Evolutionary conservation across 2,329 filamentous ascomycete genomes (phyloP), one percentile per base, ranked within the genome.

Genomic region (Metarhizium rileyi): DNA sequence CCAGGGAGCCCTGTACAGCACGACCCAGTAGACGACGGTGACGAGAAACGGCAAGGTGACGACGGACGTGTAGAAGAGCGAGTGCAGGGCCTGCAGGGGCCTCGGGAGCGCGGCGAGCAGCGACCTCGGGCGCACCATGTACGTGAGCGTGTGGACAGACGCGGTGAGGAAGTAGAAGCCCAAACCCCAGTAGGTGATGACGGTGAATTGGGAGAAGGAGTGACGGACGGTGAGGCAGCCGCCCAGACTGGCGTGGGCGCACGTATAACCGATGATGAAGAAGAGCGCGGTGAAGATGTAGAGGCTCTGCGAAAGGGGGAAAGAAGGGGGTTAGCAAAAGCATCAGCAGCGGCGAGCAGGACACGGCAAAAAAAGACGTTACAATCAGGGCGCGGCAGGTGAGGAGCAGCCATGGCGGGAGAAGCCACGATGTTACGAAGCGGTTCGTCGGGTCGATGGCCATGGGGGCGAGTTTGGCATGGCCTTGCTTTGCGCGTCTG

Each of bases 141-240:
- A 93, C 44, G 74, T 75, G 47, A 80, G 69, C 5, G 86, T 89
- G 70, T 94, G 87, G 18, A 80, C 54, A 18, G 84, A 74, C 1
- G 84, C 74, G 59, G 83, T 70, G 50, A 82, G 72, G 63, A 84
- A 84, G 73, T 94, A 95, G 69, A 90, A 91, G 23, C 78, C 82
- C 33, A 91, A 69, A 2, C 87, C 87, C 86, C 86, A 93, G 74
- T 84, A 93, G 9, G 85, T 87, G 51, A 93, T 71, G 60, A 83
- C 74, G 26, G 89, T 94, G 71, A 95, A 94, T 73, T 81, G 94
- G 59, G 83, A 87, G 71, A 94, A 93, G 43, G 75, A 76, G 43
- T 72, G 66, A 47, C 72, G 69, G 25, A 78, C 76, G 1, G 59
- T 61, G 30, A 61, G 55, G 61, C 74, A 75, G 45, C 75, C 70